Evolutionary conservation across 1,284 basidiomycete genomes (phyloP), one percentile per base, ranked within the genome.

Genomic region (Pseudozyma sp.): DNA sequence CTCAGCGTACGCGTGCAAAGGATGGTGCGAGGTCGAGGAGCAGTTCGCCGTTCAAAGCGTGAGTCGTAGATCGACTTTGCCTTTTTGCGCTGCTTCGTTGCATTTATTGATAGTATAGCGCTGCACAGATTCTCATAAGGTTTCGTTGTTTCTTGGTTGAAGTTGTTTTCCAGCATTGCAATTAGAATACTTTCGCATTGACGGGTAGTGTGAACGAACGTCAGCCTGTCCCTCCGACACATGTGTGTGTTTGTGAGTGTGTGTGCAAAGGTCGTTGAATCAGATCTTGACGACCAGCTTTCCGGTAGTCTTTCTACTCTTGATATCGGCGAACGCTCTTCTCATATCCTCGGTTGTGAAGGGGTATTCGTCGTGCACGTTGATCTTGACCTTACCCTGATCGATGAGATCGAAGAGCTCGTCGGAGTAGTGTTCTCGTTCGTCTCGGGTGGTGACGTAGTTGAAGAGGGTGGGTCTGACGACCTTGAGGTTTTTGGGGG

Each of bases 271-370:
- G 17, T 43, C 19, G 24, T 30, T 17, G 31, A 39, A 10, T 40
- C 31, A 63, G 39, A 81, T 55, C 61, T 80, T 78, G 60, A 81
- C 60, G 13, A 81, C 51, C 16, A 81, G 46, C 63, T 81, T 81
- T 14, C 80, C 80, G 17, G 68, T 80, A 19, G 80, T 80, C 35
- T 61, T 69, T 24, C 80, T 53, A 8, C 62, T 60, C 77, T 84
- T 88, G 64, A 97, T 88, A 82, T 97, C 94, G 4, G 83, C 87
- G 78, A 98, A 94, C 0, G 94, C 90, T 74, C 91, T 87, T 68
- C 86, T 87, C 7, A 92, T 89, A 0, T 93, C 94, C 62, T 95
- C 91, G 0, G 90, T 89, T 0, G 91, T 90, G 86, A 98, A 94
- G 0, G 89, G 89, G 77, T 97, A 98, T 64, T 84, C 84, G 30